phyloP scores from a whole-genome alignment of 208 protist species.

The Balamuthia mandrillaris region DNA sequence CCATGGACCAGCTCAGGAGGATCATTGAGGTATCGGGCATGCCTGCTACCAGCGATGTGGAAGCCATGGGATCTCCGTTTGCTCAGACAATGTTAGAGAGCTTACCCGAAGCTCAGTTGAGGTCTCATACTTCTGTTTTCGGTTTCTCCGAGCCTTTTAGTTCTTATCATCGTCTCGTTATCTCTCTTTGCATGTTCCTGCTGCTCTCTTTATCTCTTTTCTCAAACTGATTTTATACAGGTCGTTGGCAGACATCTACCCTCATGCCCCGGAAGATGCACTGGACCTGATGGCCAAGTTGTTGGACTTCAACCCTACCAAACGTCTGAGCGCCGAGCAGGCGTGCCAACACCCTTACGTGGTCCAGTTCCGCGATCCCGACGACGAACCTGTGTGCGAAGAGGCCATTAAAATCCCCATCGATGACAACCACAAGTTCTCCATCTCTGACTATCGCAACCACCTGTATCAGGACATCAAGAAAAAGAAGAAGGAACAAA shows the following conservation, averaged over 20 bases:
- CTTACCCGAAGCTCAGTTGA: constrained; percentile 71
- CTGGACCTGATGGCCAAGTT: constrained; percentile 88
- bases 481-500: constrained; percentile 69
- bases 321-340: constrained; percentile 81
- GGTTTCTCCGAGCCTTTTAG: no score
- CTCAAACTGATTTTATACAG: constrained; percentile 35
- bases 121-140: no score
- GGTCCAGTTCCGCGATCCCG: constrained; percentile 72
- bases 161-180: no score
- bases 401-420: constrained; percentile 61
- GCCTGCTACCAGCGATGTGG: constrained; percentile 76
- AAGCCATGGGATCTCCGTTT: constrained; percentile 87
- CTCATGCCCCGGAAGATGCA: constrained; percentile 85
- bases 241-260: constrained; percentile 76
- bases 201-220: neutral
- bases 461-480: constrained; percentile 76
- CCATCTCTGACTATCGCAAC: constrained; percentile 69
- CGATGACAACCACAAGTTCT: constrained; percentile 67
- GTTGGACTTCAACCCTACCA: constrained; percentile 93
- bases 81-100: constrained; percentile 87
- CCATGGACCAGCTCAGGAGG: constrained; percentile 92
- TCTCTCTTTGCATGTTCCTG: constrained; percentile 70
- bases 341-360: constrained; percentile 90
- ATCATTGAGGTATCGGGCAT: constrained; percentile 84
- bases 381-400: constrained; percentile 55